Evolutionary conservation across 192 early-diverging fungal genomes (phyloP).

Genomic region (Rhizoclosmatium sp.): DNA sequence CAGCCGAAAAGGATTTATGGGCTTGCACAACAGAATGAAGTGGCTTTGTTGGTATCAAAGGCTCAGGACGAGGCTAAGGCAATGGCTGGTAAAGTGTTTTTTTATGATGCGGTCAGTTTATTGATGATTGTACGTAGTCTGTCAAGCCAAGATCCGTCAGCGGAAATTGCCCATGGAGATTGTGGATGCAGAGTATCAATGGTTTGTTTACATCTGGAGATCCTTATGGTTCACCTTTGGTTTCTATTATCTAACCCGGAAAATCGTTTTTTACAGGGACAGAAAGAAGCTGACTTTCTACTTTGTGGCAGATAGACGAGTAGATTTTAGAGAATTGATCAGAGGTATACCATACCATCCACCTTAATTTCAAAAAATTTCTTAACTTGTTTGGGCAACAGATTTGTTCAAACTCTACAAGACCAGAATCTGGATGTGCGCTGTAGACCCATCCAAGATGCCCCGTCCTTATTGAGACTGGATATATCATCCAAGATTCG

Average conservation of each 20-base stretch:
- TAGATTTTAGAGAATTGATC: conserved; percentile 96
- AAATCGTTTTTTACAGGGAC: conserved; percentile 67
- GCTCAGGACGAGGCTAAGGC: conserved; percentile 91
- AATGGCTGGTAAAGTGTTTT: conserved; percentile 52
- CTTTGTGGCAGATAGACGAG: conserved; percentile 90
- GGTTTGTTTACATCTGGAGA: conserved; percentile 57
- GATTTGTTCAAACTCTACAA: conserved; percentile 98
- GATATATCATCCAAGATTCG: background rate
- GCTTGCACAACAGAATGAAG: conserved; percentile 79
- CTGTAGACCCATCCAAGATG: conserved; percentile 57
- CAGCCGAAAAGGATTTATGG: conserved; percentile 92
- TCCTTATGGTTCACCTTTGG: no score
- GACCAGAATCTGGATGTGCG: conserved; percentile 96
- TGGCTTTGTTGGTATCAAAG: conserved; percentile 82
- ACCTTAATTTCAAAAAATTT: background rate
- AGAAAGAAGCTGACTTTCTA: conserved; percentile 96
- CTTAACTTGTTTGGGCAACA: background rate
- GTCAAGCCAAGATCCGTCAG: conserved; percentile 88
- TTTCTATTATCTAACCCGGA: no score
- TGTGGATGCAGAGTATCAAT: conserved; percentile 98
- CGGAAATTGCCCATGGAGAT: conserved; percentile 95
- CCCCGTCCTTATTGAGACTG: conserved; percentile 30
- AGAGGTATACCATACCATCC: conserved; percentile 44
- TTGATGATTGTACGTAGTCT: conserved; percentile 53
- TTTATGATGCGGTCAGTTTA: background rate